Evolutionary conservation across 257 asterid species (phyloP).

Genomic region (Lithospermum erythrorhizon): DNA sequence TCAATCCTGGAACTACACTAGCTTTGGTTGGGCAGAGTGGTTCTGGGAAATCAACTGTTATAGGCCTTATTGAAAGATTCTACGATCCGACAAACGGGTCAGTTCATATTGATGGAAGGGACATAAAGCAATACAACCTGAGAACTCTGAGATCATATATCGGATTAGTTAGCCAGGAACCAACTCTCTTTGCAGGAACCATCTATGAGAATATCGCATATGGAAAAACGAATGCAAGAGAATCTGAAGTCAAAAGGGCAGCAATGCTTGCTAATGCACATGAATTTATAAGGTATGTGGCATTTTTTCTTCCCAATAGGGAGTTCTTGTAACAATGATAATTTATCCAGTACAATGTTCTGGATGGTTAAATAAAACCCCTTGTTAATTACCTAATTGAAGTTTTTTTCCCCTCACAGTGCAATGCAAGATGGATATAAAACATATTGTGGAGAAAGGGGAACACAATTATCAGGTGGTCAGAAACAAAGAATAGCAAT

Average conservation of each 20-base stretch:
- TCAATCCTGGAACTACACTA: conserved; percentile 47
- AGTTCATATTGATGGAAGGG: conserved; percentile 43
- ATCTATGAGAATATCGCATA: conserved; percentile 58
- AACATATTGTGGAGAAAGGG: conserved; percentile 71
- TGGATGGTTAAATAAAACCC: no score
- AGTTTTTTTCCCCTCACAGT: conserved; percentile 26
- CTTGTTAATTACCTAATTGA: neutral
- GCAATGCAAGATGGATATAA: conserved; percentile 74
- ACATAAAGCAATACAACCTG: conserved; percentile 39
- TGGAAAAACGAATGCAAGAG: conserved; percentile 42
- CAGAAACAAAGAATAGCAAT: conserved; percentile 70
- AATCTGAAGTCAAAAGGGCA: conserved; percentile 58
- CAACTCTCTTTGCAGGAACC: conserved; percentile 60
- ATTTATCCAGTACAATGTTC: no score
- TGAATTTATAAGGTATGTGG: conserved; percentile 55
- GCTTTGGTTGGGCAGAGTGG: conserved; percentile 74
- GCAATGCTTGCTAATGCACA: conserved; percentile 71
- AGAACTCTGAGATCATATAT: conserved; percentile 47
- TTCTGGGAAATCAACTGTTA: conserved; percentile 56
- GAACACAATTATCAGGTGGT: conserved; percentile 70
- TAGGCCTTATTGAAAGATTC: conserved; percentile 53
- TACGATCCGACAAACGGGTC: conserved; percentile 55
- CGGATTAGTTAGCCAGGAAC: conserved; percentile 69
- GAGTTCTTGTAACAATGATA: neutral
- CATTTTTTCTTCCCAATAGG: neutral